These are phyloP conservation scores for Macaranga tanarius DNA, from an alignment of 441 rosid species.

Conservation along the genomic window DNA sequence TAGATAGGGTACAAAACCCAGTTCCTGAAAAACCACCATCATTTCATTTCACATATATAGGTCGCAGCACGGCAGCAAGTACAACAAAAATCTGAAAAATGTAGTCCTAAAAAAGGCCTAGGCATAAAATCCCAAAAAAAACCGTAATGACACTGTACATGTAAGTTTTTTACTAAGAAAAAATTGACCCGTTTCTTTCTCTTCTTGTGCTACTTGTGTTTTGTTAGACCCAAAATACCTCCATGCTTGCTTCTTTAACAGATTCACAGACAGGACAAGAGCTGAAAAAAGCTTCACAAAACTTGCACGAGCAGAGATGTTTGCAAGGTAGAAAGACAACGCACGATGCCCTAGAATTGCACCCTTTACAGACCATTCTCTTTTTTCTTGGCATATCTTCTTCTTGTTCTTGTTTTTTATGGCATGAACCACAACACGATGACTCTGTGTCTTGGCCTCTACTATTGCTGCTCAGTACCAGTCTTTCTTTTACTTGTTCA, in stretches of 20 bases:
- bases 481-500: slow-evolving; percentile 31
- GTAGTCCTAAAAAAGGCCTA: slow-evolving; percentile 15
- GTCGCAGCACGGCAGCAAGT: slow-evolving; percentile 4
- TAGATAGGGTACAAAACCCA: slow-evolving; percentile 5
- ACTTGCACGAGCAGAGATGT: slow-evolving; percentile 55
- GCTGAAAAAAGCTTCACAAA: slow-evolving; percentile 41
- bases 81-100: slow-evolving; percentile 14
- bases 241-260: slow-evolving; percentile 49
- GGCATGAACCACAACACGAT: slow-evolving; percentile 27
- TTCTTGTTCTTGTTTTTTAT: slow-evolving; percentile 5
- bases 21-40: neutral
- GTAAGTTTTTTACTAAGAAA: too few relatives aligned
- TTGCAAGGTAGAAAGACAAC: slow-evolving; percentile 51
- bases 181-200: too few relatives aligned
- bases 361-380: slow-evolving; percentile 34
- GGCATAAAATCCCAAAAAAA: too few relatives aligned
- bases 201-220: neutral
- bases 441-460: slow-evolving; percentile 44
- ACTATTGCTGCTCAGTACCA: slow-evolving; percentile 15
- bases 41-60: slow-evolving; percentile 8
- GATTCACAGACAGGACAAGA: slow-evolving; percentile 52
- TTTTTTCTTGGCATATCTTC: neutral
- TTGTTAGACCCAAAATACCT: slow-evolving; percentile 34
- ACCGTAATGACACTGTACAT: neutral
- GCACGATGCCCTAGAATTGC: slow-evolving; percentile 40